These are phyloP conservation scores for Camellia granthamiana DNA, from an alignment of 148 eudicot genomes.

Conservation along the genomic window DNA sequence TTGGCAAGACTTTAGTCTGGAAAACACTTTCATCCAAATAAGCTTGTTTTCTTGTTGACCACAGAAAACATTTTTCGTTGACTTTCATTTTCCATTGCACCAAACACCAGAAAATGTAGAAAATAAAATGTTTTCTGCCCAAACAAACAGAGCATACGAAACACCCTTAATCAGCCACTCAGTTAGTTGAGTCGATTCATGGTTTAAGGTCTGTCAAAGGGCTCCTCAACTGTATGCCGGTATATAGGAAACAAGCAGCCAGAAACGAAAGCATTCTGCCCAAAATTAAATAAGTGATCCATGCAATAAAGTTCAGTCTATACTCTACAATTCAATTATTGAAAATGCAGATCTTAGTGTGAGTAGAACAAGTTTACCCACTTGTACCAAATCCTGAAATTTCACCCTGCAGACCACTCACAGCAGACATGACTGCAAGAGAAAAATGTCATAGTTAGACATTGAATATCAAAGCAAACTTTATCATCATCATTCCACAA, in stretches of 20 bases:
- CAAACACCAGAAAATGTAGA: no score
- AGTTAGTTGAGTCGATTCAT: background rate
- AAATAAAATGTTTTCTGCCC: no score
- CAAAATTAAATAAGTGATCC: background rate
- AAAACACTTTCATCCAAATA: no score
- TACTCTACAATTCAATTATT: background rate
- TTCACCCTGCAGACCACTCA: conserved; percentile 87
- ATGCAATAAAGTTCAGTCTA: background rate
- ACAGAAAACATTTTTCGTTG: no score
- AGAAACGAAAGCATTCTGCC: background rate
- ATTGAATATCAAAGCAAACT: background rate
- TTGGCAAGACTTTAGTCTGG: no score
- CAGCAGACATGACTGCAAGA: conserved; percentile 95
- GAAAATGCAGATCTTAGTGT: background rate
- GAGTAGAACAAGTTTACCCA: conserved; percentile 36
- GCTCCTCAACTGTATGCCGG: conserved; percentile 1
- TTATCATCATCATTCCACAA: background rate
- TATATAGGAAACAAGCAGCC: background rate
- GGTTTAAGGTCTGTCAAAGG: background rate
- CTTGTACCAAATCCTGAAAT: conserved; percentile 82
- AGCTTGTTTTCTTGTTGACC: no score
- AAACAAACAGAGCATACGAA: no score
- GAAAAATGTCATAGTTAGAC: conserved; percentile 10
- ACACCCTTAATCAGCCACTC: background rate
- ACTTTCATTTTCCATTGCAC: no score